Evolutionary conservation across 495 filamentous ascomycete genomes (phyloP).

Genomic region (Daldinia decipiens): DNA sequence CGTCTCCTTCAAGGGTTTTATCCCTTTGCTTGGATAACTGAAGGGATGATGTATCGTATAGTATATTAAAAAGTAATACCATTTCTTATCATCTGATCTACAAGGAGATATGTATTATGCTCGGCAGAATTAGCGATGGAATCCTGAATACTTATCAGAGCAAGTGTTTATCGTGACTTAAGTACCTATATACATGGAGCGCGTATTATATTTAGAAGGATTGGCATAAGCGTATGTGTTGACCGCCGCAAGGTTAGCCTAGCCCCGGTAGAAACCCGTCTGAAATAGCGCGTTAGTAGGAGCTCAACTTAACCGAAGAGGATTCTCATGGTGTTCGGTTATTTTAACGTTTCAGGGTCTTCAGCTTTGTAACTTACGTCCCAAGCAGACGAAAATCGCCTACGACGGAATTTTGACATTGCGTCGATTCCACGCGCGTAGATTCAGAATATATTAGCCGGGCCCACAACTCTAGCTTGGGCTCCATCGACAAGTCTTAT

Average conservation of each 20-base stretch:
- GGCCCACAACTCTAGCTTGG: neutral
- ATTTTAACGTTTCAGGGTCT: neutral
- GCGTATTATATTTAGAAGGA: conserved; percentile 35
- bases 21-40: neutral
- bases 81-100: neutral
- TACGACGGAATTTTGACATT: neutral
- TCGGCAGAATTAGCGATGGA: neutral
- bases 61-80: neutral
- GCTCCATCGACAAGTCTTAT: neutral
- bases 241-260: conserved; percentile 26
- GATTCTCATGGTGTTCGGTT: neutral
- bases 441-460: neutral
- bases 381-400: neutral
- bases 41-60: neutral
- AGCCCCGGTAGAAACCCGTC: conserved; percentile 19
- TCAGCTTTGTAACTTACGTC: conserved; percentile 6
- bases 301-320: conserved; percentile 25
- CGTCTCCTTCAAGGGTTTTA: neutral
- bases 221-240: conserved; percentile 22
- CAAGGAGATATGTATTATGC: neutral
- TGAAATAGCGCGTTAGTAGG: conserved; percentile 17
- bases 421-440: neutral
- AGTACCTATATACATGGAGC: neutral
- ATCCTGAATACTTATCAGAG: neutral
- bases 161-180: neutral